Percentiles rank a stretch among this genome's conserved stretches.
phyloP scores from a whole-genome alignment of 2,329 filamentous ascomycete genomes.

The Colletotrichum trifolii region DNA sequence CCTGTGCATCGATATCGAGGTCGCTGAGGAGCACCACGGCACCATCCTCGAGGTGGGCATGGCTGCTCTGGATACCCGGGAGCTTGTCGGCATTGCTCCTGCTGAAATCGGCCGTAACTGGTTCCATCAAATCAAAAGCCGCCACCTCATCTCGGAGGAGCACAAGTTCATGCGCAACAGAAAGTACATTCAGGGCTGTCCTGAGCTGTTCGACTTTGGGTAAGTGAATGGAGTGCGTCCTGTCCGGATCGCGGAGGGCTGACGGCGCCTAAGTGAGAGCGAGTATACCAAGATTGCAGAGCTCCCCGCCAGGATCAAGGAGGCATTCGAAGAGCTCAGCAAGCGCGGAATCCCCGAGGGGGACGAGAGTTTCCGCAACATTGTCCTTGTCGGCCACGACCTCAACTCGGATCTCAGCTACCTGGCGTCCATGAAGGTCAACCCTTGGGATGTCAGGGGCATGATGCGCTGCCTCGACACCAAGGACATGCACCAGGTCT shows the following conservation, averaged over 20 bases:
- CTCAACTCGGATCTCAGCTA: constrained; percentile 70
- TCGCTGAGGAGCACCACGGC: constrained; percentile 74
- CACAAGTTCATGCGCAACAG: constrained; percentile 73
- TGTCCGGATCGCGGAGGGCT: no score
- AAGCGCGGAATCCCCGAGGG: neutral
- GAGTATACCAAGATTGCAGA: constrained; percentile 51
- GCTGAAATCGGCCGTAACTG: constrained; percentile 73
- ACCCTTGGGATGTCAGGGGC: constrained; percentile 61
- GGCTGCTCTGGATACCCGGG: constrained; percentile 78
- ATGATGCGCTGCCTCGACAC: constrained; percentile 79
- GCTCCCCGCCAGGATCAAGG: constrained; percentile 48
- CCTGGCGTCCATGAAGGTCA: constrained; percentile 67
- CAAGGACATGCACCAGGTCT: constrained; percentile 73
- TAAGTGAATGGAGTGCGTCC: constrained; percentile 49
- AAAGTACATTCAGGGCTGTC: constrained; percentile 77
- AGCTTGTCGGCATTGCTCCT: constrained; percentile 65
- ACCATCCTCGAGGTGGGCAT: constrained; percentile 89
- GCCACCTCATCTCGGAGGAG: constrained; percentile 83
- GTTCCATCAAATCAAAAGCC: constrained; percentile 72
- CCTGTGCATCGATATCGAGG: constrained; percentile 84
- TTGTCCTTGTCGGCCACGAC: constrained; percentile 81
- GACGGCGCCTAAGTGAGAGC: constrained; percentile 45
- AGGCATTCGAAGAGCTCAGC: constrained; percentile 47
- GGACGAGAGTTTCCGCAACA: constrained; percentile 48
- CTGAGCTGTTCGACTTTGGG: constrained; percentile 81